A percentile compares a stretch with the other conserved stretches of the same genome.
Conservation (phyloP, 2,329 filamentous ascomycete species). For the Colletotrichum sp. region DNA sequence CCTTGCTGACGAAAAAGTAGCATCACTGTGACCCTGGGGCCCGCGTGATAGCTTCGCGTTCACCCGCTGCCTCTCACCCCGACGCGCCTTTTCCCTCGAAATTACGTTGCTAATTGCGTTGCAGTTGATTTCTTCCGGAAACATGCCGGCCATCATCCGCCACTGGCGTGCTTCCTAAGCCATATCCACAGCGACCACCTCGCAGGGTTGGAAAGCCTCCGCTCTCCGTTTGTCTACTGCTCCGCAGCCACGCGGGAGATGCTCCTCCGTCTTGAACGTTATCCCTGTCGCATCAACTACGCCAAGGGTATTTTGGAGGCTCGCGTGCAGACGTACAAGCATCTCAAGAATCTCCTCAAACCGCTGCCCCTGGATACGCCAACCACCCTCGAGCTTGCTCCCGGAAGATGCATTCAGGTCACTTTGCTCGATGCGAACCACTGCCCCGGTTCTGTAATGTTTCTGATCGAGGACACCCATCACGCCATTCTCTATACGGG, state of each 20-base stretch:
- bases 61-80: slow-evolving; percentile 10
- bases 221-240: slow-evolving; percentile 88
- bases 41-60: not conserved
- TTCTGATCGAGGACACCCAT: slow-evolving; percentile 77
- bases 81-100: not conserved
- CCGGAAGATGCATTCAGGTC: slow-evolving; percentile 72
- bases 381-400: slow-evolving; percentile 75
- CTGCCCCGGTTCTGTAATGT: slow-evolving; percentile 90
- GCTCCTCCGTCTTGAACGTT: slow-evolving; percentile 79
- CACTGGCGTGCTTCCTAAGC: slow-evolving; percentile 85
- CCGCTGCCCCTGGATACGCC: slow-evolving; percentile 83
- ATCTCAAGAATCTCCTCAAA: slow-evolving; percentile 77
- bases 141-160: slow-evolving; percentile 57
- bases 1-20: not conserved
- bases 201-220: slow-evolving; percentile 76
- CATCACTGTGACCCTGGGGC: not conserved
- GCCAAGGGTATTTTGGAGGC: slow-evolving; percentile 78
- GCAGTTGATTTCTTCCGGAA: slow-evolving; percentile 82
- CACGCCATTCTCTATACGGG: slow-evolving; percentile 87
- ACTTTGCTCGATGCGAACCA: slow-evolving; percentile 93
- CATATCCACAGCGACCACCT: slow-evolving; percentile 95
- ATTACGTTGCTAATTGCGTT: slow-evolving; percentile 3
- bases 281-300: slow-evolving; percentile 81
- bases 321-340: slow-evolving; percentile 75
- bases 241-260: slow-evolving; percentile 84